A percentile compares a stretch with the other conserved stretches of the same genome.
These are phyloP conservation scores for Rhizomucor pusillus DNA, from an alignment of 371 early-diverging fungal species.

Conservation along the genomic window DNA sequence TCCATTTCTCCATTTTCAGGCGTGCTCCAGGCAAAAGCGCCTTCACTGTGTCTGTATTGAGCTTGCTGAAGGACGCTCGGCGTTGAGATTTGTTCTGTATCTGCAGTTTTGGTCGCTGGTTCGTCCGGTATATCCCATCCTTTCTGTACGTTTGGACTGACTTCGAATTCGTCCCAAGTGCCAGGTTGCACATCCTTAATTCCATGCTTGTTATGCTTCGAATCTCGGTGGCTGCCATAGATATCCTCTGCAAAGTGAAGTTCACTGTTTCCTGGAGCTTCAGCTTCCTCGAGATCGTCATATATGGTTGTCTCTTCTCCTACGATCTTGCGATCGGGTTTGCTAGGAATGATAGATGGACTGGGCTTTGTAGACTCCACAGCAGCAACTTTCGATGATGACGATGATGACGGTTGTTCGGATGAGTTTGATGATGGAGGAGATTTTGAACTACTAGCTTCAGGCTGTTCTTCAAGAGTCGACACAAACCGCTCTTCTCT, in stretches of 20 bases:
- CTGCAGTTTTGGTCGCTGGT: neutral
- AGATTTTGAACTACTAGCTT: neutral
- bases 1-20: slow-evolving; percentile 5
- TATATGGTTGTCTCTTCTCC: neutral
- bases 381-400: neutral
- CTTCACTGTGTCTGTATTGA: slow-evolving; percentile 6
- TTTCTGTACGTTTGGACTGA: neutral
- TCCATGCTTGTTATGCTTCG: neutral
- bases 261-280: neutral
- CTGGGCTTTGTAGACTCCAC: neutral
- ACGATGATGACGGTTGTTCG: neutral
- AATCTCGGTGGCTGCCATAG: neutral
- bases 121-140: neutral
- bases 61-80: neutral
- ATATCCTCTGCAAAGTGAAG: slow-evolving; percentile 13
- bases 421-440: neutral
- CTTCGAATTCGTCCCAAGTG: neutral
- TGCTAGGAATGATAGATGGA: neutral
- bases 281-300: neutral
- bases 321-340: neutral
- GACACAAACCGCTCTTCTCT: slow-evolving; percentile 4
- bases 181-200: slow-evolving; percentile 1
- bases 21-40: slow-evolving; percentile 17
- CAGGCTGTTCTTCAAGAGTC: neutral
- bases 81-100: neutral